Conservation (phyloP, 345 rosid genomes). For the Salix dunnii region DNA sequence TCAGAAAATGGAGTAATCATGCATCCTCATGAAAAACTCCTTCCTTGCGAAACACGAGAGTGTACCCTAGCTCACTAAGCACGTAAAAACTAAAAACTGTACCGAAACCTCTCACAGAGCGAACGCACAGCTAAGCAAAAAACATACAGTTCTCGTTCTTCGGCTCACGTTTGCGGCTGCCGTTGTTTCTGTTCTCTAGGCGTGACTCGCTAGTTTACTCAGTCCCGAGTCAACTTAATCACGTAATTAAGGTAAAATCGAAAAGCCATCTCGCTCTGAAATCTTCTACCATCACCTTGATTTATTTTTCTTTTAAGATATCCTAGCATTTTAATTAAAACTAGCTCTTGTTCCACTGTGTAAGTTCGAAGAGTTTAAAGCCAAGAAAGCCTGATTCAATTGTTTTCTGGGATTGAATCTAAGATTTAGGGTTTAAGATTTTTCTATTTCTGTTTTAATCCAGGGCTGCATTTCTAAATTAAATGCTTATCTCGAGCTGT, state of each 20-base stretch:
- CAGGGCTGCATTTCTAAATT: not conserved
- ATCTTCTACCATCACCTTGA: not conserved
- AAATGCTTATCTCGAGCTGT: not conserved
- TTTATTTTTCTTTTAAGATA: not conserved
- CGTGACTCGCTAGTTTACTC: not conserved
- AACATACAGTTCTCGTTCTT: not conserved
- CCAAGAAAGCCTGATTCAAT: not conserved
- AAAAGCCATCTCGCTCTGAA: not conserved
- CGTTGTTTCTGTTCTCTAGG: constrained; percentile 2
- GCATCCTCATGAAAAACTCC: not conserved
- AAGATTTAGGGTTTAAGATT: constrained; percentile 31
- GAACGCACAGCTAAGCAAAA: not conserved
- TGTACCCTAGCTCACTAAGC: not conserved
- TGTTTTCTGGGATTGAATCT: not conserved
- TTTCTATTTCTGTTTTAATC: constrained; percentile 8
- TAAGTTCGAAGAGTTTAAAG: not conserved
- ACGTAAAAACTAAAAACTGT: not conserved
- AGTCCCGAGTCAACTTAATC: not conserved
- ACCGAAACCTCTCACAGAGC: not conserved
- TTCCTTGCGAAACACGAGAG: not conserved
- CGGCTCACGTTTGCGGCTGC: not conserved
- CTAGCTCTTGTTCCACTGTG: not conserved
- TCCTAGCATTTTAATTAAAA: constrained; percentile 7
- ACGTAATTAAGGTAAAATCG: not conserved
- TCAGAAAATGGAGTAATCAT: constrained; percentile 15